Evolutionary conservation across 164 flowering plant genomes (phyloP).

Genomic region (Dillenia turbinata): DNA sequence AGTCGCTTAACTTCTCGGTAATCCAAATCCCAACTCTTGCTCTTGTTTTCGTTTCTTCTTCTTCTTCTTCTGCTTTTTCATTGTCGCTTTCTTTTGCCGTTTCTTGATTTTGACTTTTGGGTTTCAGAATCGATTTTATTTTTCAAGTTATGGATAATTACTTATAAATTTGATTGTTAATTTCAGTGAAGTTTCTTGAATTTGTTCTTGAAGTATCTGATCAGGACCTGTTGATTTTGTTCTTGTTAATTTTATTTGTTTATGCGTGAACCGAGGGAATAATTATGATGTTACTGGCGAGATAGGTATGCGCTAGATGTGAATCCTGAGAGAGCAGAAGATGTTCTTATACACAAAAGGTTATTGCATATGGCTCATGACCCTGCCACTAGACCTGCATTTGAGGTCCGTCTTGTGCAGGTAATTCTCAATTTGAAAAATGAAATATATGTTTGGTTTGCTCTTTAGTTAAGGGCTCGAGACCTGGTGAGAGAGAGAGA

Average conservation of each 20-base stretch:
- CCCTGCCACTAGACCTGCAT: constrained; percentile 62
- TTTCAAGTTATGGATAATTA: background rate
- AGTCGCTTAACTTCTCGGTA: constrained; percentile 63
- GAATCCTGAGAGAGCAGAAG: constrained; percentile 92
- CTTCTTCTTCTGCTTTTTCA: background rate
- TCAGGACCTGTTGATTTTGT: background rate
- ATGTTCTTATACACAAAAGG: constrained; percentile 83
- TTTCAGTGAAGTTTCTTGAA: too few relatives aligned
- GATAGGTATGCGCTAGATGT: constrained; percentile 91
- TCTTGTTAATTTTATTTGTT: too few relatives aligned
- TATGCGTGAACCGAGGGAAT: background rate
- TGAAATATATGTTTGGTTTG: too few relatives aligned
- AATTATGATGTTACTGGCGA: background rate
- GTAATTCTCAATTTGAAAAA: constrained; percentile 21
- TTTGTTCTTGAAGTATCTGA: background rate
- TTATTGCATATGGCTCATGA: constrained; percentile 71
- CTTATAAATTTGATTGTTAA: background rate
- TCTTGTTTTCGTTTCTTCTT: background rate
- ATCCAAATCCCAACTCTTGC: background rate
- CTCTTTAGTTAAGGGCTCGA: too few relatives aligned
- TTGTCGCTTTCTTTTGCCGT: background rate
- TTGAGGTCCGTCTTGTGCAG: constrained; percentile 88
- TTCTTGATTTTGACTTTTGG: background rate
- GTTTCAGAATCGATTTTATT: background rate
- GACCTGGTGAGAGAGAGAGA: too few relatives aligned